Conservation (phyloP, 768 basidiomycete species). For the Tylopilus sp. region DNA sequence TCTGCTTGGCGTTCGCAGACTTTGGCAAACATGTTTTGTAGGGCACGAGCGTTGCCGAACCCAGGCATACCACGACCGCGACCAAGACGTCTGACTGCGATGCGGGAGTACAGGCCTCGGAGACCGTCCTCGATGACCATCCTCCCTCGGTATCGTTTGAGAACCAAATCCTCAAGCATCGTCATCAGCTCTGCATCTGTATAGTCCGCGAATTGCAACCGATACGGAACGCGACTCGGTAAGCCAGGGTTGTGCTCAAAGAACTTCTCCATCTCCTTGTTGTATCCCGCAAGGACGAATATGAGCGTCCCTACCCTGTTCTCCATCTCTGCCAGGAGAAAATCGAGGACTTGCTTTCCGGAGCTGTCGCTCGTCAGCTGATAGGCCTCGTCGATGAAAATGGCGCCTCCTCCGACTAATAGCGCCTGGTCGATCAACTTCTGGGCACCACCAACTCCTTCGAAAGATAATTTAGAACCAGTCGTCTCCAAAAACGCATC, state of each 20-base stretch:
- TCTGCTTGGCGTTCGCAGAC: slow-evolving; percentile 53
- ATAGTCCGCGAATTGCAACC: slow-evolving; percentile 60
- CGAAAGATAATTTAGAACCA: slow-evolving; percentile 54
- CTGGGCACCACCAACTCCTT: slow-evolving; percentile 43
- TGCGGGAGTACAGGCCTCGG: slow-evolving; percentile 50
- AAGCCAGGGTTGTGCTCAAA: slow-evolving; percentile 75
- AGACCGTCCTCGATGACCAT: slow-evolving; percentile 58
- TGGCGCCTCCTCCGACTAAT: slow-evolving; percentile 55
- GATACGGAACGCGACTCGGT: slow-evolving; percentile 62
- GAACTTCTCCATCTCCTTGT: slow-evolving; percentile 71
- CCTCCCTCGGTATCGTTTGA: slow-evolving; percentile 42
- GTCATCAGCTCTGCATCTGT: slow-evolving; percentile 50
- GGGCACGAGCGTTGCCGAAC: slow-evolving; percentile 65
- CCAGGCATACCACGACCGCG: slow-evolving; percentile 36
- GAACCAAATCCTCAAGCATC: slow-evolving; percentile 51
- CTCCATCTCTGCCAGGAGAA: slow-evolving; percentile 72
- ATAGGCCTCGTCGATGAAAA: slow-evolving; percentile 74
- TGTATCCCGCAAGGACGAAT: slow-evolving; percentile 71
- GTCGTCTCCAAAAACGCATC: slow-evolving; percentile 58
- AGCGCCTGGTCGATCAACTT: slow-evolving; percentile 41
- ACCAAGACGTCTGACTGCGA: slow-evolving; percentile 16
- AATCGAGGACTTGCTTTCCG: slow-evolving; percentile 63
- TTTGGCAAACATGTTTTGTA: slow-evolving; percentile 47
- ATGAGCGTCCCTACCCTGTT: slow-evolving; percentile 61
- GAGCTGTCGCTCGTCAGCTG: slow-evolving; percentile 49